Percentiles rank a stretch among this genome's conserved stretches.
Conservation (phyloP, 1,284 basidiomycete genomes). For the Wallemia mellicola region DNA sequence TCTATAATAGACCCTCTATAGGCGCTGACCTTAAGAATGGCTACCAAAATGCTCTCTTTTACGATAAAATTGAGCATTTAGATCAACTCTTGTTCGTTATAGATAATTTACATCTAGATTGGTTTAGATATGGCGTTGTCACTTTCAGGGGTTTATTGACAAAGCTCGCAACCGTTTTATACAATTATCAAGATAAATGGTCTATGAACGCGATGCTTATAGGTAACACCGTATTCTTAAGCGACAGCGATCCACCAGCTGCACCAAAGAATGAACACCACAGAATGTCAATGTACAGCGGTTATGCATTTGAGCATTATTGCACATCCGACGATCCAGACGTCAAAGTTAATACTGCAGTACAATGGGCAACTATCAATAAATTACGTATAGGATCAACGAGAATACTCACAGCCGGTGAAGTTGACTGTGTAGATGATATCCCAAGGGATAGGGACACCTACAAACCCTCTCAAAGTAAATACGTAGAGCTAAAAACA, state of each 20-base stretch:
- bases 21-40: neutral
- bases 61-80: neutral
- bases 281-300: neutral
- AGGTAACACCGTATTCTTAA: neutral
- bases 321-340: neutral
- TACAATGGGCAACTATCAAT: neutral
- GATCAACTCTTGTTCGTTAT: neutral
- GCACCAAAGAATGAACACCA: neutral
- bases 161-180: neutral
- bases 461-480: neutral
- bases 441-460: neutral
- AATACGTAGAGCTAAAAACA: neutral
- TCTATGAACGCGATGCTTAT: neutral
- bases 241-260: neutral
- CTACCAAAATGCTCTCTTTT: neutral
- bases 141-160: neutral
- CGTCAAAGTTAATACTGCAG: neutral
- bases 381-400: neutral
- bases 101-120: neutral
- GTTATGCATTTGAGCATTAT: neutral
- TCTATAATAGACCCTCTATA: neutral
- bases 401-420: neutral
- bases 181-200: neutral
- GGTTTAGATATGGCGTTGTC: neutral
- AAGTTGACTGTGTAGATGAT: neutral